Evolutionary conservation across 169 alveolate genomes (phyloP), one percentile per base, ranked within the genome.

Genomic region (Plasmodium ovale): DNA sequence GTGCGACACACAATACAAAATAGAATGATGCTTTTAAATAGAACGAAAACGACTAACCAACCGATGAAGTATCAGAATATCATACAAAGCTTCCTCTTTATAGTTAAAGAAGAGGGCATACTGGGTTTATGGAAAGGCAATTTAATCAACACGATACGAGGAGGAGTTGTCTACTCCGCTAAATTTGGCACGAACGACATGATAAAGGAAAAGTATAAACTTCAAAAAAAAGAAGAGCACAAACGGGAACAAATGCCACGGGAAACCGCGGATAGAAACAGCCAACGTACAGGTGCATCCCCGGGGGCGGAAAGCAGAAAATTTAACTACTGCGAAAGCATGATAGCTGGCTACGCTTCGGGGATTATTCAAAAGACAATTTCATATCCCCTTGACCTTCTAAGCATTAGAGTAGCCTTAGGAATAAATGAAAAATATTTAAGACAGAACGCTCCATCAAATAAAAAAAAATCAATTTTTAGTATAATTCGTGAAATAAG

Each of bases 81-180:
- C 23, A 12, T 92, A 1, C 89, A 89, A 51, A 92, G 96, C 4
- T 82, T 94, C 10, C 79, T 93, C 31, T 92, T 89, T 37, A 94
- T 95, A 39, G 71, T 95, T 3, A 77, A 87, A 51, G 98, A 95
- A 71, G 98, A 95, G 56, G 98, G 98, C 0, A 3, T 94, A 1
- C 33, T 49, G 42, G 98, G 96, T 0, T 82, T 95, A 33, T 95
- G 98, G 98, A 90, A 94, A 53, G 98, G 98, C 14, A 95, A 95
- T 79, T 72, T 93, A 51, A 94, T 94, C 49, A 95, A 95, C 82
- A 94, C 95, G 5, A 29, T 93, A 25, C 62, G 98, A 49, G 98
- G 97, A 23, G 97, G 96, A 6, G 59, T 93, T 9, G 94, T 94
- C 39, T 95, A 95, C 73, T 95, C 97, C 9, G 89, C 97, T 51